Percentiles rank a stretch among this genome's conserved stretches.
Evolutionary conservation across 1,139 yeast species (phyloP).

Genomic region (Pneumocystis wakefieldiae): DNA sequence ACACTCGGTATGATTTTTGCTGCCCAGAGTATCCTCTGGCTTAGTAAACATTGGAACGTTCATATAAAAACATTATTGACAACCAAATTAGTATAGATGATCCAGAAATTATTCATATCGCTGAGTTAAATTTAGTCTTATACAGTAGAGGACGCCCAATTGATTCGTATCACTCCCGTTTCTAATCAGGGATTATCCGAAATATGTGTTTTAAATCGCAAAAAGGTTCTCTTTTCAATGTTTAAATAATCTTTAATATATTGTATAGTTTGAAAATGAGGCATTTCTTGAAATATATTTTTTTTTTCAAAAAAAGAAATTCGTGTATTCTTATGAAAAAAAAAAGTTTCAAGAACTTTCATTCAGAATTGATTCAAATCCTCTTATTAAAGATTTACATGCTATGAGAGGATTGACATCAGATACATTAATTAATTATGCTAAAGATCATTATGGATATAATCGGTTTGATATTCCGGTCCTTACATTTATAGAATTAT

Average conservation of each 20-base stretch:
- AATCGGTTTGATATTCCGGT: constrained; percentile 89
- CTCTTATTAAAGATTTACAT: constrained; percentile 48
- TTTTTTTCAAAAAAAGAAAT: constrained; percentile 83
- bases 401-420: constrained; percentile 40
- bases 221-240: constrained; percentile 8
- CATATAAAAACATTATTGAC: constrained; percentile 58
- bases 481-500: constrained; percentile 78
- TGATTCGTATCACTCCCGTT: constrained; percentile 64
- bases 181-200: constrained; percentile 79
- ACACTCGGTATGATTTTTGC: constrained; percentile 61
- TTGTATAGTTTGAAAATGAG: constrained; percentile 41
- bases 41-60: constrained; percentile 93
- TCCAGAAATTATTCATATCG: constrained; percentile 1
- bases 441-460: constrained; percentile 55
- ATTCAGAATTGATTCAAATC: constrained; percentile 53
- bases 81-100: constrained; percentile 29
- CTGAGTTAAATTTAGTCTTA: constrained; percentile 20
- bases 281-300: constrained; percentile 36
- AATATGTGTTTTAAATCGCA: constrained; percentile 32
- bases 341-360: constrained; percentile 64
- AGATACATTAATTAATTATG: constrained; percentile 37
- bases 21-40: constrained; percentile 59
- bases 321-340: constrained; percentile 45
- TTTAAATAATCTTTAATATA: constrained; percentile 24
- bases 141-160: constrained; percentile 46